phyloP scores from a whole-genome alignment of 2,329 filamentous ascomycete genomes.

The Sclerotinia glacialis region DNA sequence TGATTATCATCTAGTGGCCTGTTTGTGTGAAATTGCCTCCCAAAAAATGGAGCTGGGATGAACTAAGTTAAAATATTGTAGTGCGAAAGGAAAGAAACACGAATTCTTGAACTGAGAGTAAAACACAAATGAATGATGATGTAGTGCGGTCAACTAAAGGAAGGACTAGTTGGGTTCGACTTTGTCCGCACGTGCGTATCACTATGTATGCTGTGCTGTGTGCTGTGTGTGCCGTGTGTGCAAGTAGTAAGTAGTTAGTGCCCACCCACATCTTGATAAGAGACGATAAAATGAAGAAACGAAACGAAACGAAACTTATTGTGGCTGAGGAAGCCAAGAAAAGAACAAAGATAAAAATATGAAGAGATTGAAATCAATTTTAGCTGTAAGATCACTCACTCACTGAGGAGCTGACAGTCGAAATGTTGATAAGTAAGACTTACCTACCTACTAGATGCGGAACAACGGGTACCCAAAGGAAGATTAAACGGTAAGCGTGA shows the following conservation, averaged over 20 bases:
- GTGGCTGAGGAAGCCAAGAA: slow-evolving; percentile 11
- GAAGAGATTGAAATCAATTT: neutral
- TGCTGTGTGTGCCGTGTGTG: no score
- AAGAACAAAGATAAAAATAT: neutral
- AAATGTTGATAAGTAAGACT: neutral
- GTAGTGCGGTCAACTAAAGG: neutral
- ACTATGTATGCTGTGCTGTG: no score
- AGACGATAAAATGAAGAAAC: neutral
- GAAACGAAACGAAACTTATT: no score
- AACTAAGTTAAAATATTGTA: neutral
- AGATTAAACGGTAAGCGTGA: neutral
- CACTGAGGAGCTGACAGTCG: neutral
- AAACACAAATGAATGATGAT: slow-evolving; percentile 3
- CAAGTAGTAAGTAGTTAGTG: no score
- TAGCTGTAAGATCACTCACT: slow-evolving; percentile 10
- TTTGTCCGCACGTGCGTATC: neutral
- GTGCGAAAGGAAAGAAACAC: no score
- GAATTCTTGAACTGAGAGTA: neutral
- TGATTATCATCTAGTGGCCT: neutral
- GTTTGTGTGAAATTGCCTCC: neutral
- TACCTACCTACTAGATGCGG: neutral
- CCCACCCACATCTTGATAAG: no score
- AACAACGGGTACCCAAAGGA: neutral
- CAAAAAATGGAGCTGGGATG: neutral
- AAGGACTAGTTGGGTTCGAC: neutral